A percentile compares a stretch with the other conserved stretches of the same genome.
phyloP scores from a whole-genome alignment of 257 asterid genomes.

The Osmanthus fragrans region DNA sequence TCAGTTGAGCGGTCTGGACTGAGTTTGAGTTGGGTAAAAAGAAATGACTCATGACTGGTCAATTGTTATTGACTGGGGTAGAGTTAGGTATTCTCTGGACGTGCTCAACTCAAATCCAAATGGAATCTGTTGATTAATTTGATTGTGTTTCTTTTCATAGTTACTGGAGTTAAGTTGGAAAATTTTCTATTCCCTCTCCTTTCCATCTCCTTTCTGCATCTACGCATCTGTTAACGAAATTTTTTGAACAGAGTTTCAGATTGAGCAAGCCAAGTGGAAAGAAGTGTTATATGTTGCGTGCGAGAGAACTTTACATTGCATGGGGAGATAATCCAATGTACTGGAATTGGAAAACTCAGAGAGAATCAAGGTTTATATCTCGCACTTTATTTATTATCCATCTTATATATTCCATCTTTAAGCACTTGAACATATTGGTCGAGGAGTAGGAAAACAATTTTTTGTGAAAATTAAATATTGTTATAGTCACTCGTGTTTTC shows the following conservation, averaged over 20 bases:
- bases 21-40: too few species aligned
- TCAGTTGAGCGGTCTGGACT: too few species aligned
- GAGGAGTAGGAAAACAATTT: neutral
- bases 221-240: neutral
- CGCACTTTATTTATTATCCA: neutral
- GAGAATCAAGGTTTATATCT: conserved; percentile 18
- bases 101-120: too few species aligned
- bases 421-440: too few species aligned
- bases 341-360: conserved; percentile 13
- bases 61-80: too few species aligned
- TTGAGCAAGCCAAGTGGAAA: conserved; percentile 20
- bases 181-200: too few species aligned
- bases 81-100: too few species aligned
- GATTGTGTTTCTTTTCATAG: too few species aligned
- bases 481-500: neutral
- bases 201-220: too few species aligned
- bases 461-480: neutral
- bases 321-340: conserved; percentile 23
- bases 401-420: neutral
- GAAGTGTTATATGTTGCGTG: conserved; percentile 15
- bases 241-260: conserved; percentile 11
- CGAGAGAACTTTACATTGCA: conserved; percentile 15
- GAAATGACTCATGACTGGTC: too few species aligned
- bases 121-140: too few species aligned
- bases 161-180: too few species aligned